A percentile compares a stretch with the other conserved stretches of the same genome.
Conservation (phyloP, 225 moss, liverwort and hornwort genomes). For the Climacium dendroides region DNA sequence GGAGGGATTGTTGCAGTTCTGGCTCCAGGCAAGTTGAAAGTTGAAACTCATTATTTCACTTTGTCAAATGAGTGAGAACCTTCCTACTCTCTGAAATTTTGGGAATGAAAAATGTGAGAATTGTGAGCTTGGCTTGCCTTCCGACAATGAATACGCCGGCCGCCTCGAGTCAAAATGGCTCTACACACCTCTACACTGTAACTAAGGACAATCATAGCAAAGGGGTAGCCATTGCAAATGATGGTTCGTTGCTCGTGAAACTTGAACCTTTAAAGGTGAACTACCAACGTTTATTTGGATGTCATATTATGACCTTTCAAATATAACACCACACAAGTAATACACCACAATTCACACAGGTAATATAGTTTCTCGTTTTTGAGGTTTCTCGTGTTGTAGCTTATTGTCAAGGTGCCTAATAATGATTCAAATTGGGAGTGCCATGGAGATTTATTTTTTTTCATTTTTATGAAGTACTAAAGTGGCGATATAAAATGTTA, state of each 20-base stretch:
- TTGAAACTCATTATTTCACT: not conserved
- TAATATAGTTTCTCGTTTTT: not conserved
- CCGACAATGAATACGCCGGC: not conserved
- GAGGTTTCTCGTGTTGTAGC: not conserved
- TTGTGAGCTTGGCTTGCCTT: not conserved
- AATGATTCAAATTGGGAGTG: not conserved
- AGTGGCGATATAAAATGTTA: too few relatives aligned
- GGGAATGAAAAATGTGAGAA: not conserved
- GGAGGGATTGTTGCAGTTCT: not conserved
- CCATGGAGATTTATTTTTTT: too few relatives aligned
- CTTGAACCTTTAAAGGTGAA: not conserved
- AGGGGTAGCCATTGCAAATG: not conserved
- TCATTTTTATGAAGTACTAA: too few relatives aligned
- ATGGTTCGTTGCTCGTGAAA: too few relatives aligned
- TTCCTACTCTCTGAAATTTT: not conserved
- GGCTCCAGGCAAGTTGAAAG: not conserved
- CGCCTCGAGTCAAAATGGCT: not conserved
- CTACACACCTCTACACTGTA: not conserved
- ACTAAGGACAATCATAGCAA: not conserved
- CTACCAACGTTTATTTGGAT: not conserved
- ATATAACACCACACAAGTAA: not conserved
- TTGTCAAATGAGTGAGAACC: not conserved
- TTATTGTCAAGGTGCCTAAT: not conserved
- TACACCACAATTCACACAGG: not conserved
- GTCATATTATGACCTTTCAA: not conserved